Evolutionary conservation across 768 basidiomycete species (phyloP).

Genomic region (Phlebiopsis gigantea): DNA sequence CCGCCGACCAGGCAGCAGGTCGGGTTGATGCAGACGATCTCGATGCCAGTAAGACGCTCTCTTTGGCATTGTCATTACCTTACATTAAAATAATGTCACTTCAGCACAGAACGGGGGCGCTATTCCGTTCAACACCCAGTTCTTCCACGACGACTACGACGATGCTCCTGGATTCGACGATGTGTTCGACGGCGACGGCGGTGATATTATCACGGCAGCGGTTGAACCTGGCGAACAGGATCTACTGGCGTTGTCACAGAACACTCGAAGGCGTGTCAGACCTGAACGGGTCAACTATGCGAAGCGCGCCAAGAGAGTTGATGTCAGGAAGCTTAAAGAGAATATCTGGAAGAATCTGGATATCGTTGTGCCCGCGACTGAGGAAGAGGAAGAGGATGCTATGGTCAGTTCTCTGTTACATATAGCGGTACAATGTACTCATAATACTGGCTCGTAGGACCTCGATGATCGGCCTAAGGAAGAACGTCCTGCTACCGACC

Average conservation of each 20-base stretch:
- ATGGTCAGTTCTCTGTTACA: slow-evolving; percentile 17
- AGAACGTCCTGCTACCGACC: slow-evolving; percentile 48
- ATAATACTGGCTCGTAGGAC: neutral
- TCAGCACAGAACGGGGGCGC: slow-evolving; percentile 43
- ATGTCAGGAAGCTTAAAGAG: slow-evolving; percentile 94
- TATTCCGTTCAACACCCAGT: slow-evolving; percentile 90
- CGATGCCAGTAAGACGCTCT: slow-evolving; percentile 52
- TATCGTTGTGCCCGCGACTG: slow-evolving; percentile 49
- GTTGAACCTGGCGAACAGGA: slow-evolving; percentile 79
- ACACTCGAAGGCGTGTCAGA: slow-evolving; percentile 68
- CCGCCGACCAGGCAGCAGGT: slow-evolving; percentile 72
- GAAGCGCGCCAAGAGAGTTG: slow-evolving; percentile 92
- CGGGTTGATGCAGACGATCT: slow-evolving; percentile 41
- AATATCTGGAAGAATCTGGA: slow-evolving; percentile 95
- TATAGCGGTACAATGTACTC: neutral
- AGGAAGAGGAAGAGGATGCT: slow-evolving; percentile 33
- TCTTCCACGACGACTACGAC: slow-evolving; percentile 91
- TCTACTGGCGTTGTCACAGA: slow-evolving; percentile 75
- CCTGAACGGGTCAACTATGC: slow-evolving; percentile 93
- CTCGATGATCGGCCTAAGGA: slow-evolving; percentile 46
- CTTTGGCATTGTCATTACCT: neutral
- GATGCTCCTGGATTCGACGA: slow-evolving; percentile 63
- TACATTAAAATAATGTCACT: neutral
- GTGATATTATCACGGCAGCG: slow-evolving; percentile 29
- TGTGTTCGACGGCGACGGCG: slow-evolving; percentile 54